Evolutionary conservation across 768 basidiomycete genomes (phyloP).

Genomic region (Pholiota conissans): DNA sequence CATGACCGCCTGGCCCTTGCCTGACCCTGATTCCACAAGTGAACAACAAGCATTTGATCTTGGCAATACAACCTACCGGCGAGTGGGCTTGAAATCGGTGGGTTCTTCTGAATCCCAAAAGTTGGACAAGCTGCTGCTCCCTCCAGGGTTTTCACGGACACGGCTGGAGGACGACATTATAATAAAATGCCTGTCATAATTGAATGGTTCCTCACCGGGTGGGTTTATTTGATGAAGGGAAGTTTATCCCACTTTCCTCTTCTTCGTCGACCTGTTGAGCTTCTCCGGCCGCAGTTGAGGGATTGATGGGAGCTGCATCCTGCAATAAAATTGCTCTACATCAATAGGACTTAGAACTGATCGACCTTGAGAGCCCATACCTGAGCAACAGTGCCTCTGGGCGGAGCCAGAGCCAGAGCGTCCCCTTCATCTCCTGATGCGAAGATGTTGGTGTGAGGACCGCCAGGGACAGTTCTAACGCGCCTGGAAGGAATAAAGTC

Average conservation of each 20-base stretch:
- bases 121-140: slow-evolving; percentile 39
- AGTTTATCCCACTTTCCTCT: slow-evolving; percentile 34
- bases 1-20: slow-evolving; percentile 66
- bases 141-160: slow-evolving; percentile 46
- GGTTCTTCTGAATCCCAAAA: slow-evolving; percentile 49
- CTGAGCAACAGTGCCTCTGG: slow-evolving; percentile 21
- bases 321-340: not conserved
- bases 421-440: slow-evolving; percentile 48
- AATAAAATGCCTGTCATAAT: not conserved
- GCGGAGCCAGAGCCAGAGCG: slow-evolving; percentile 59
- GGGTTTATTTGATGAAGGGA: slow-evolving; percentile 40
- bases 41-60: not conserved
- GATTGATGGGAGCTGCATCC: not conserved
- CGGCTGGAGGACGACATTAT: slow-evolving; percentile 27
- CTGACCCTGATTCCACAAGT: slow-evolving; percentile 48
- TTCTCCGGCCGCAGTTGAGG: not conserved
- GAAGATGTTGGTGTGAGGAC: slow-evolving; percentile 53
- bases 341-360: not conserved
- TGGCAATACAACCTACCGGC: slow-evolving; percentile 43
- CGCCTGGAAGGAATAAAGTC: slow-evolving; percentile 57
- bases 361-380: too few relatives aligned
- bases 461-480: slow-evolving; percentile 55
- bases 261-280: slow-evolving; percentile 14
- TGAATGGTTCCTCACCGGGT: slow-evolving; percentile 39
- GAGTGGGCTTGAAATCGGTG: slow-evolving; percentile 65